A percentile compares a stretch with the other conserved stretches of the same genome.
phyloP scores from a whole-genome alignment of 257 asterid genomes.

The Solanum pimpinellifolium region DNA sequence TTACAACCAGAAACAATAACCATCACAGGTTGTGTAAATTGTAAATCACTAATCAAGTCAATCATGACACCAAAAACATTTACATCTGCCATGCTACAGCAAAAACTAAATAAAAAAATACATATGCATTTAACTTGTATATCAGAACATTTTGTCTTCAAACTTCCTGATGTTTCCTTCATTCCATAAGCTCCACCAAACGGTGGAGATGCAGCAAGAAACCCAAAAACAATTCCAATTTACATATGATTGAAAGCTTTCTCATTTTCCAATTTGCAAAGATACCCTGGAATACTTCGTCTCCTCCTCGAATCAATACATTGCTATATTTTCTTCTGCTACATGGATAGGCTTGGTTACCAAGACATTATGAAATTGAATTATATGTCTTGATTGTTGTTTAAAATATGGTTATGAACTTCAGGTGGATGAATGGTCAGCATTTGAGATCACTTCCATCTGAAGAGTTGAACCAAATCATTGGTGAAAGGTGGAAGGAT shows the following conservation, averaged over 20 bases:
- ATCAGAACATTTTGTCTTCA: neutral
- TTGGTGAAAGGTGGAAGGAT: constrained; percentile 77
- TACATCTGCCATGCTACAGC: neutral
- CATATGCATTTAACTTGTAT: neutral
- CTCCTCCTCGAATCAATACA: neutral
- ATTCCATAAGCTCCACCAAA: neutral
- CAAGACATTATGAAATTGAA: neutral
- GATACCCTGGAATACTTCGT: neutral
- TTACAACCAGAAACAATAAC: neutral
- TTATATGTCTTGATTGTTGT: constrained; percentile 3
- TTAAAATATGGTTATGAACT: constrained; percentile 8
- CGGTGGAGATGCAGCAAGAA: neutral
- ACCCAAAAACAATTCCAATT: neutral
- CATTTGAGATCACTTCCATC: constrained; percentile 75
- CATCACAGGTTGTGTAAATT: neutral
- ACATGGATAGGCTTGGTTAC: neutral
- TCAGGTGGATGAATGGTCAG: constrained; percentile 98
- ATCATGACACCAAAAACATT: neutral
- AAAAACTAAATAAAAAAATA: neutral
- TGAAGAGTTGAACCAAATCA: constrained; percentile 37
- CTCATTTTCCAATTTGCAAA: neutral
- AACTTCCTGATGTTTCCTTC: neutral
- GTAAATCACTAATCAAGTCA: neutral
- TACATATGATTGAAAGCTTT: neutral
- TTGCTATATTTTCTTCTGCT: neutral